These are phyloP conservation scores for Ustilaginoidea virens DNA, from an alignment of 2,329 filamentous ascomycete genomes.

Conservation along the genomic window DNA sequence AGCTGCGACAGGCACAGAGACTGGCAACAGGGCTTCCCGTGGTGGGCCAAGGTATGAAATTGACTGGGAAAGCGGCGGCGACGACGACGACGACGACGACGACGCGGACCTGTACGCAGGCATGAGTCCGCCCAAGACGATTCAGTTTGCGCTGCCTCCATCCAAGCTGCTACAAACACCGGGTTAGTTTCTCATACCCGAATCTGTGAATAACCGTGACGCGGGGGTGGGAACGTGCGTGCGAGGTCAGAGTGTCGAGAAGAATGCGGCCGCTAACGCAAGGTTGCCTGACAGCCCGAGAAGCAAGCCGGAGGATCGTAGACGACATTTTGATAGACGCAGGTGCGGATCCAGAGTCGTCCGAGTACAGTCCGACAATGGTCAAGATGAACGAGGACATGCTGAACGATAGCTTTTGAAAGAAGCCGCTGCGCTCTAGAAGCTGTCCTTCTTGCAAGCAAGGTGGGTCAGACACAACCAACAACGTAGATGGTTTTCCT, in stretches of 20 bases:
- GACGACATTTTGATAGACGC: slow-evolving; percentile 66
- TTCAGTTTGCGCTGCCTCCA: slow-evolving; percentile 68
- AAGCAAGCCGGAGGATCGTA: slow-evolving; percentile 69
- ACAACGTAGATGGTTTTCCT: too few relatives aligned
- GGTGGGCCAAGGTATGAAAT: slow-evolving; percentile 35
- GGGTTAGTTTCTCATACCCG: too few relatives aligned
- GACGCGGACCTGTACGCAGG: slow-evolving; percentile 48
- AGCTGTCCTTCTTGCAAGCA: too few relatives aligned
- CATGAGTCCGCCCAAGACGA: slow-evolving; percentile 86
- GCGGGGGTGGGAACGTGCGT: too few relatives aligned
- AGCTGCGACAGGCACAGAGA: background rate
- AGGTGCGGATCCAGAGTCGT: slow-evolving; percentile 41
- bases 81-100: slow-evolving; percentile 47
- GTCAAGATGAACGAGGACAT: slow-evolving; percentile 49
- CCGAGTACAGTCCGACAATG: slow-evolving; percentile 48
- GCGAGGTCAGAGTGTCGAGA: too few relatives aligned
- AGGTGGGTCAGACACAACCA: too few relatives aligned
- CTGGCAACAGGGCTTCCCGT: slow-evolving; percentile 5
- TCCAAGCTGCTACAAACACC: slow-evolving; percentile 69
- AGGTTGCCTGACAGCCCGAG: slow-evolving; percentile 51
- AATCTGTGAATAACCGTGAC: too few relatives aligned
- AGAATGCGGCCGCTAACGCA: too few relatives aligned
- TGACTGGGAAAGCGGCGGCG: slow-evolving; percentile 47
- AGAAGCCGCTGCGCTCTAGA: background rate
- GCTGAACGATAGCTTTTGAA: slow-evolving; percentile 45